Percentiles rank a stretch among this genome's conserved stretches.
Evolutionary conservation across 2,329 filamentous ascomycete species (phyloP).

Genomic region (Verticillium nonalfalfae): DNA sequence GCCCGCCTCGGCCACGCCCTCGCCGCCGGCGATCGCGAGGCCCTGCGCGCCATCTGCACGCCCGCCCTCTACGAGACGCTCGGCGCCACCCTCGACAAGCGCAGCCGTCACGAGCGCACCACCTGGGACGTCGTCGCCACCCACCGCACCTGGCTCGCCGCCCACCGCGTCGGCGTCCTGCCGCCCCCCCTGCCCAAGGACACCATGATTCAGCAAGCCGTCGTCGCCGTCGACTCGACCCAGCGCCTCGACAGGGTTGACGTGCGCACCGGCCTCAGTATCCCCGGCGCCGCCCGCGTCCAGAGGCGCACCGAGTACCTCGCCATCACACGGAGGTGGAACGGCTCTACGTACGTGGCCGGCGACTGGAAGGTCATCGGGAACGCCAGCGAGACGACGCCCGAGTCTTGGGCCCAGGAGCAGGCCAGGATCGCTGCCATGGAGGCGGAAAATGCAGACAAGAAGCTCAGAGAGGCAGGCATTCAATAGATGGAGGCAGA

Average conservation of each 20-base stretch:
- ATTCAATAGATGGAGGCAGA: conserved; percentile 16
- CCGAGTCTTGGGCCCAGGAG: conserved; percentile 28
- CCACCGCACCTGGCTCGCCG: conserved; percentile 44
- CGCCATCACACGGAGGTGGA: conserved; percentile 46
- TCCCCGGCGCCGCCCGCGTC: conserved; percentile 41
- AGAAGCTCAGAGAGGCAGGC: conserved; percentile 20
- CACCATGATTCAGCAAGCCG: conserved; percentile 45
- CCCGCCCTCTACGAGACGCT: conserved; percentile 45
- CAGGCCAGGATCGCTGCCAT: conserved; percentile 26
- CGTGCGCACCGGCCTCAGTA: conserved; percentile 24
- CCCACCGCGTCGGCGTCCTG: conserved; percentile 44
- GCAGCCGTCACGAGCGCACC: conserved; percentile 36
- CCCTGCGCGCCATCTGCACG: conserved; percentile 47
- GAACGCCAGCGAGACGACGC: conserved; percentile 47
- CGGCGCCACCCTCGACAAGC: conserved; percentile 43
- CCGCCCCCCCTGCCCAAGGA: conserved; percentile 31
- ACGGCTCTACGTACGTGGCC: conserved; percentile 38
- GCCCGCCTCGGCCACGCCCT: conserved; percentile 54
- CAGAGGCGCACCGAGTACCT: conserved; percentile 58
- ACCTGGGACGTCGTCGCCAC: conserved; percentile 51
- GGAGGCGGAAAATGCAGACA: conserved; percentile 12
- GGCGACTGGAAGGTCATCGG: conserved; percentile 61
- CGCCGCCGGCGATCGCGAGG: conserved; percentile 47
- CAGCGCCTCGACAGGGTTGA: conserved; percentile 45
- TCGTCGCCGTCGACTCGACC: conserved; percentile 52